Conservation (phyloP, 495 filamentous ascomycete species). For the Penicillium verhagenii region DNA sequence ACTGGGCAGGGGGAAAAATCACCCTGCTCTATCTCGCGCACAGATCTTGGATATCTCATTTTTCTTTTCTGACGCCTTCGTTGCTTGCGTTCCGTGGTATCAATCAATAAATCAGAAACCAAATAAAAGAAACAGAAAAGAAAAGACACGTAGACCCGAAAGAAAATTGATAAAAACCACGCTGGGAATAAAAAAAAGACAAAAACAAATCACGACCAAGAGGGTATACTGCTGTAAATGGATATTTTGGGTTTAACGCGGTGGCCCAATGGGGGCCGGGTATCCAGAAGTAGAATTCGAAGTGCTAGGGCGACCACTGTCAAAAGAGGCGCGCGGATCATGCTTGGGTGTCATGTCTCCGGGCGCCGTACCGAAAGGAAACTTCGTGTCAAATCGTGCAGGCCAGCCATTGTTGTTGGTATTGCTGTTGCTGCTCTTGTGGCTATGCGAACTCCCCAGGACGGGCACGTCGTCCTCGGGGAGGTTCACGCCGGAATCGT, state of each 20-base stretch:
- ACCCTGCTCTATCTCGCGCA: constrained; percentile 26
- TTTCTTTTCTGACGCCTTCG: constrained; percentile 34
- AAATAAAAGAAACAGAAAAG: constrained; percentile 21
- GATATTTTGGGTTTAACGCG: constrained; percentile 65
- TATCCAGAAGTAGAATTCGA: constrained; percentile 95
- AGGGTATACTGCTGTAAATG: constrained; percentile 62
- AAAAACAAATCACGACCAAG: constrained; percentile 38
- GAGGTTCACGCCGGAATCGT: constrained; percentile 92
- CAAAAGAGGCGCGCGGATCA: constrained; percentile 75
- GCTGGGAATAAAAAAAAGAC: background rate
- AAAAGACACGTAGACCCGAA: constrained; percentile 30
- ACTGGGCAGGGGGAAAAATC: constrained; percentile 4
- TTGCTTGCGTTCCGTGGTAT: constrained; percentile 45
- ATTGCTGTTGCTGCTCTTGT: constrained; percentile 58
- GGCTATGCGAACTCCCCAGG: constrained; percentile 56
- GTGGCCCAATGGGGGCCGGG: constrained; percentile 84
- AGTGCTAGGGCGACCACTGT: constrained; percentile 88
- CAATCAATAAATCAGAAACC: constrained; percentile 30
- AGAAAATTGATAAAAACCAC: constrained; percentile 39
- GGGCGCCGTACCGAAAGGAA: constrained; percentile 65
- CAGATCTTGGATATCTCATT: constrained; percentile 38
- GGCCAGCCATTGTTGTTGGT: constrained; percentile 58
- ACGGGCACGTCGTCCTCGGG: constrained; percentile 75
- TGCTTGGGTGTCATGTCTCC: constrained; percentile 83
- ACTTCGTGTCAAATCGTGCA: constrained; percentile 59